These are phyloP conservation scores for Citrullus colocynthis DNA, from an alignment of 306 rosid species.

Conservation along the genomic window DNA sequence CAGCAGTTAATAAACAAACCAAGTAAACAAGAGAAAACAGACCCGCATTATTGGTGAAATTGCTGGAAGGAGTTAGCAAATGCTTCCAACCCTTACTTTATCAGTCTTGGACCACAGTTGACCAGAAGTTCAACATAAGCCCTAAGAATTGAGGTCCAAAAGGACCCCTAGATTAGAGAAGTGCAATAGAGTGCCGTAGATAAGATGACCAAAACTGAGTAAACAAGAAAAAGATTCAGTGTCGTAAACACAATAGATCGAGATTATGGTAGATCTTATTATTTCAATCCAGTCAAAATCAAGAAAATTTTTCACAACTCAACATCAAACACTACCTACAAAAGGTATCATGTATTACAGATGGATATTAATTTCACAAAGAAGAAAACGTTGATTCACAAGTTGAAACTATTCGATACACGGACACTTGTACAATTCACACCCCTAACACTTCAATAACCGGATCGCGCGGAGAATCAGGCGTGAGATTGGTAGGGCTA, in stretches of 20 bases:
- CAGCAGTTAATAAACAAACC: neutral
- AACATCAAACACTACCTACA: neutral
- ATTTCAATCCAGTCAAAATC: neutral
- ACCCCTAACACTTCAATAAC: neutral
- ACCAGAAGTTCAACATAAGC: neutral
- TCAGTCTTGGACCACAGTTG: neutral
- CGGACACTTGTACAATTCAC: neutral
- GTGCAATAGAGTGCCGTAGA: neutral
- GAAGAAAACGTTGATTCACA: neutral
- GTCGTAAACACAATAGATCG: neutral
- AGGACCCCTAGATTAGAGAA: neutral
- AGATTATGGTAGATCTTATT: neutral
- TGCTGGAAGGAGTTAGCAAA: neutral
- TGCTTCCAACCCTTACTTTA: neutral
- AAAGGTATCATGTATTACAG: neutral
- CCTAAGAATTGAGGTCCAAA: neutral
- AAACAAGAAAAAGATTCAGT: neutral
- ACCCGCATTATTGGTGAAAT: neutral
- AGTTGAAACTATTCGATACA: neutral
- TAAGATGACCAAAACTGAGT: neutral
- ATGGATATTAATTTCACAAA: neutral
- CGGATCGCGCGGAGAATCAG: slow-evolving; percentile 21
- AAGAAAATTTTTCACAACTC: neutral
- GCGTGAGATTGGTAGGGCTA: slow-evolving; percentile 18
- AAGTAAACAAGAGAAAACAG: neutral